A percentile compares a stretch with the other conserved stretches of the same genome.
These are phyloP conservation scores for Lachancea dasiensis DNA, from an alignment of 805 yeast genomes.

Conservation along the genomic window DNA sequence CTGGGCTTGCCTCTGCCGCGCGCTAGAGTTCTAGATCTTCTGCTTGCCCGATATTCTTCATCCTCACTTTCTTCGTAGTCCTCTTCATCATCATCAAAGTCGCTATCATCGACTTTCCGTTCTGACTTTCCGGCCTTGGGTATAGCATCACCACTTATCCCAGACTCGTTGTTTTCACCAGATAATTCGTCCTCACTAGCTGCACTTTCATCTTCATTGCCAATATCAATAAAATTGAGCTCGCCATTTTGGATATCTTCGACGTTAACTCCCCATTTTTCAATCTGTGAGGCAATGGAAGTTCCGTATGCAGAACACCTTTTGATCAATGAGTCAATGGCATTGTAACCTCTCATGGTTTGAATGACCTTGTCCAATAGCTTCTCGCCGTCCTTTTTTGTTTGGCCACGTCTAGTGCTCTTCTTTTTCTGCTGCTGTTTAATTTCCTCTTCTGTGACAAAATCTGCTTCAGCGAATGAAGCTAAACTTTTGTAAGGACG, in stretches of 20 bases:
- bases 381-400: conserved; percentile 63
- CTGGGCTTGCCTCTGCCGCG: conserved; percentile 14
- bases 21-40: conserved; percentile 13
- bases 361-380: conserved; percentile 63
- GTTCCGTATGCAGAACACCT: conserved; percentile 76
- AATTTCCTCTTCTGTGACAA: conserved; percentile 34
- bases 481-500: conserved; percentile 66
- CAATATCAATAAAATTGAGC: conserved; percentile 27
- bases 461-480: conserved; percentile 52
- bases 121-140: conserved; percentile 6
- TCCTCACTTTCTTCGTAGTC: conserved; percentile 28
- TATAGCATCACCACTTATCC: not conserved
- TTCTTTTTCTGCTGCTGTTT: conserved; percentile 14
- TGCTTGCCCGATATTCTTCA: conserved; percentile 18
- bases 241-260: conserved; percentile 48
- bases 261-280: conserved; percentile 81
- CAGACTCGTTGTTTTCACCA: not conserved
- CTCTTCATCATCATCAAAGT: conserved; percentile 29
- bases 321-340: conserved; percentile 86
- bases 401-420: conserved; percentile 36
- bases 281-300: conserved; percentile 63
- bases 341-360: conserved; percentile 81
- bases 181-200: conserved; percentile 17
- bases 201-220: conserved; percentile 27
- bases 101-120: conserved; percentile 28